A percentile compares a stretch with the other conserved stretches of the same genome.
phyloP scores from a whole-genome alignment of 345 rosid species.

The Atalantia buxifolia region DNA sequence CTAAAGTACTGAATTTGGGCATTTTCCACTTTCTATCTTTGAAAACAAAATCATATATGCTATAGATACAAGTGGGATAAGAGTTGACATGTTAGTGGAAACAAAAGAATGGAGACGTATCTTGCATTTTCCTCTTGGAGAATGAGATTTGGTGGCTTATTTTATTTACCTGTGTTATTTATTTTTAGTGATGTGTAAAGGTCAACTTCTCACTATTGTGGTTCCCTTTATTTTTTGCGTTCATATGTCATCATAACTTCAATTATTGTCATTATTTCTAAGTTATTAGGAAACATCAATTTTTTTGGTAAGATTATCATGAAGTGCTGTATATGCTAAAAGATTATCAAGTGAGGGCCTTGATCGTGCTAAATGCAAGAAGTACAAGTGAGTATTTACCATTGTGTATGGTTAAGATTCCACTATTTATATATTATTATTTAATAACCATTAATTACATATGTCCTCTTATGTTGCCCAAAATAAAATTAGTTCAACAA shows the following conservation, averaged over 20 bases:
- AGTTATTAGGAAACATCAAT: not conserved
- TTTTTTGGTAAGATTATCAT: not conserved
- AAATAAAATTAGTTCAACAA: too few species aligned
- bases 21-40: too few species aligned
- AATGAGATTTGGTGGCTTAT: not conserved
- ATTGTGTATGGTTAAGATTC: too few species aligned
- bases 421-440: too few species aligned
- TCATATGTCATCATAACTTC: not conserved
- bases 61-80: slow-evolving; percentile 16
- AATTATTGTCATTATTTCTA: not conserved
- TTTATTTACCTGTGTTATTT: not conserved
- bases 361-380: too few species aligned
- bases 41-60: not conserved
- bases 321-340: not conserved
- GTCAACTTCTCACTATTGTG: not conserved
- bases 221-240: not conserved
- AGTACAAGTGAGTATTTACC: too few species aligned
- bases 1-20: too few species aligned
- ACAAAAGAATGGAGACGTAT: not conserved
- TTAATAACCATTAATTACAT: too few species aligned
- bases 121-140: not conserved
- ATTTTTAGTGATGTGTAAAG: not conserved
- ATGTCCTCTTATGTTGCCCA: too few species aligned
- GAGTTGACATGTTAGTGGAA: slow-evolving; percentile 10
- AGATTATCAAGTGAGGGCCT: too few species aligned